These are phyloP conservation scores for Botrytis aclada DNA, from an alignment of 2,329 filamentous ascomycete species.

Conservation along the genomic window DNA sequence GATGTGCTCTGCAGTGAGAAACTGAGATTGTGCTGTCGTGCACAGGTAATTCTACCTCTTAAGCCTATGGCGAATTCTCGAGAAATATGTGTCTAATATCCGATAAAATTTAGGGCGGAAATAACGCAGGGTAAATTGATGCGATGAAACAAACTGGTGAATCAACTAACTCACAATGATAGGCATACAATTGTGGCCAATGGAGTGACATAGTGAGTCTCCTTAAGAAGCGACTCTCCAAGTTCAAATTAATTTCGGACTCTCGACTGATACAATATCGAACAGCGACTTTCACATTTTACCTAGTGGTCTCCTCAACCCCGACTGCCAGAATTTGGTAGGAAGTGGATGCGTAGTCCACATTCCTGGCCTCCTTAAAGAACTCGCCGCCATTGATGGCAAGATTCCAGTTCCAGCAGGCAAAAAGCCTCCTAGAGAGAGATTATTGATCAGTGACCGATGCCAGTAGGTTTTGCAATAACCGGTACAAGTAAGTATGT, in stretches of 20 bases:
- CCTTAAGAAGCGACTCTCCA: not conserved
- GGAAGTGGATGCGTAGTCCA: conserved; percentile 68
- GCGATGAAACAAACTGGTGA: not conserved
- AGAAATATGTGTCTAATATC: not conserved
- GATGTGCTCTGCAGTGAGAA: conserved; percentile 41
- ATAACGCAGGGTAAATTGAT: conserved; percentile 48
- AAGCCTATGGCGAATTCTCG: conserved; percentile 18
- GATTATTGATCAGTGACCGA: conserved; percentile 60
- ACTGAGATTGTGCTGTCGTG: conserved; percentile 18
- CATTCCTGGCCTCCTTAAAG: conserved; percentile 63
- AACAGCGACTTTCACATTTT: conserved; percentile 50
- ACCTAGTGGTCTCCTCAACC: conserved; percentile 69
- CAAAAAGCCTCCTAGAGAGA: conserved; percentile 44
- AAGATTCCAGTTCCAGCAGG: conserved; percentile 46
- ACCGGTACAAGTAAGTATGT: not conserved
- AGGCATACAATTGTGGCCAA: conserved; percentile 43
- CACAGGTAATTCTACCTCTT: conserved; percentile 7
- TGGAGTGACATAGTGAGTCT: conserved; percentile 40
- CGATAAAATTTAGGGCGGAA: conserved; percentile 44
- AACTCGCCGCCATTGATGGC: conserved; percentile 57
- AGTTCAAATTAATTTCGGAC: not conserved
- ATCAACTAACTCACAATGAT: not conserved
- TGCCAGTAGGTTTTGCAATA: conserved; percentile 15
- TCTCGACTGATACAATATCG: not conserved
- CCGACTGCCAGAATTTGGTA: conserved; percentile 68